These are phyloP conservation scores for Luzula sylvatica DNA, from an alignment of 176 grass and related monocot species.

Conservation along the genomic window DNA sequence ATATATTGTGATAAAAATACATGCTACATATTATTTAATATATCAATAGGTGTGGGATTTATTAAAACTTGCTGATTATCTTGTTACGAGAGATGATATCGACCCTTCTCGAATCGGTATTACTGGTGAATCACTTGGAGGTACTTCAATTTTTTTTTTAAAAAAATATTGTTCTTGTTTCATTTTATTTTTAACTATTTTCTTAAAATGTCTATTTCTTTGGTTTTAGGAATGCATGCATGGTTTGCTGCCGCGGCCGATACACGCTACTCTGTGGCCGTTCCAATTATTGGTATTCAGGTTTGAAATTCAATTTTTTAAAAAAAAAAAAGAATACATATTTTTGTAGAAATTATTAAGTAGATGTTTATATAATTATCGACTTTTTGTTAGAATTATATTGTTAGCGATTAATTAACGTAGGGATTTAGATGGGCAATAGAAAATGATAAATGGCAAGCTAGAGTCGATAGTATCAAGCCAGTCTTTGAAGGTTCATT, in stretches of 20 bases:
- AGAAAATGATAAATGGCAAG: constrained; percentile 78
- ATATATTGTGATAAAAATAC: background rate
- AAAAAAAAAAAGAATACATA: no score
- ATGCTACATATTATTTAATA: background rate
- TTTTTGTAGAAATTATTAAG: no score
- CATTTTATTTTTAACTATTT: constrained; percentile 8
- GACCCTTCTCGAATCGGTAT: constrained; percentile 71
- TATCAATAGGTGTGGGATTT: constrained; percentile 73
- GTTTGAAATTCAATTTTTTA: constrained; percentile 23
- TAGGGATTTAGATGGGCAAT: constrained; percentile 88
- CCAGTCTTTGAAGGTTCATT: constrained; percentile 82
- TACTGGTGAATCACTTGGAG: constrained; percentile 96
- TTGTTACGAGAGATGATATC: constrained; percentile 57
- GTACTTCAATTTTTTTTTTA: constrained; percentile 28
- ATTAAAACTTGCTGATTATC: constrained; percentile 84
- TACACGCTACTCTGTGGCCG: constrained; percentile 49
- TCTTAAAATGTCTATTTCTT: no score
- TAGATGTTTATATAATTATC: background rate
- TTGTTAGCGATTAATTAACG: no score
- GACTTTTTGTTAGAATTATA: background rate
- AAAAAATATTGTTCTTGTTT: background rate
- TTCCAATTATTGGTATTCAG: constrained; percentile 94
- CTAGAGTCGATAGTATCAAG: constrained; percentile 69
- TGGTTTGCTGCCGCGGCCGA: constrained; percentile 84
- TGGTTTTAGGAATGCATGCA: constrained; percentile 92